Evolutionary conservation across 2,329 filamentous ascomycete genomes (phyloP).

Genomic region (Pleomassaria siparia): DNA sequence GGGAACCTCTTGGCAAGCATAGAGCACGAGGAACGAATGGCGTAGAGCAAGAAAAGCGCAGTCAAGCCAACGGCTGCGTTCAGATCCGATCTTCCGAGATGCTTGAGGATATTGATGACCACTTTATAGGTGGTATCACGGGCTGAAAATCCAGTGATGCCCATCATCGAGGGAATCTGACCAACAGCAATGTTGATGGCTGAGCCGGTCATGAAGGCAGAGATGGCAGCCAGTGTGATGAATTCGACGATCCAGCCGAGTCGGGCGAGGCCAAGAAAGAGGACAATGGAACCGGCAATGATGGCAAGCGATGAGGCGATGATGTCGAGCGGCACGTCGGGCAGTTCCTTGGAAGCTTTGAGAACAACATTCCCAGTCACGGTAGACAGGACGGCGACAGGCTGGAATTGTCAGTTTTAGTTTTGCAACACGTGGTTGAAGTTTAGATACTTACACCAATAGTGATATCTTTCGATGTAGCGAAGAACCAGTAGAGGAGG

Average conservation of each 20-base stretch:
- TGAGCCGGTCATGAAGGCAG: constrained; percentile 97
- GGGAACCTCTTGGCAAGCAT: constrained; percentile 69
- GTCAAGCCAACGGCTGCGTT: constrained; percentile 85
- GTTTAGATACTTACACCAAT: constrained; percentile 68
- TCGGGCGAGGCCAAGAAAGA: constrained; percentile 76
- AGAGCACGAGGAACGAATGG: constrained; percentile 63
- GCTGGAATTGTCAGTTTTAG: constrained; percentile 50
- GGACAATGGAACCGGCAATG: constrained; percentile 76
- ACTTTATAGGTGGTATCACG: constrained; percentile 79
- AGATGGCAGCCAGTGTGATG: constrained; percentile 87
- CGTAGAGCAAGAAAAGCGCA: constrained; percentile 75
- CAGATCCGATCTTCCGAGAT: constrained; percentile 63
- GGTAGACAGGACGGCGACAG: constrained; percentile 92
- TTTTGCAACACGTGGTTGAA: background rate
- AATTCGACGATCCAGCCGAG: constrained; percentile 92
- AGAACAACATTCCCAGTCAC: constrained; percentile 79
- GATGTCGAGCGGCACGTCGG: constrained; percentile 46
- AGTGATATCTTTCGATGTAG: constrained; percentile 97
- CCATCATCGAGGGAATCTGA: constrained; percentile 80
- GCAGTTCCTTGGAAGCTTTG: constrained; percentile 57
- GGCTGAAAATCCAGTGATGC: constrained; percentile 72
- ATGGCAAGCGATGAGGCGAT: constrained; percentile 65
- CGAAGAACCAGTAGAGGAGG: constrained; percentile 95
- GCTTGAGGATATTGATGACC: constrained; percentile 79
- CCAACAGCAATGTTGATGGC: constrained; percentile 85